Base-by-base conservation (phyloP, 2,329 filamentous ascomycete genomes). In the Boeremia exigua region DNA sequence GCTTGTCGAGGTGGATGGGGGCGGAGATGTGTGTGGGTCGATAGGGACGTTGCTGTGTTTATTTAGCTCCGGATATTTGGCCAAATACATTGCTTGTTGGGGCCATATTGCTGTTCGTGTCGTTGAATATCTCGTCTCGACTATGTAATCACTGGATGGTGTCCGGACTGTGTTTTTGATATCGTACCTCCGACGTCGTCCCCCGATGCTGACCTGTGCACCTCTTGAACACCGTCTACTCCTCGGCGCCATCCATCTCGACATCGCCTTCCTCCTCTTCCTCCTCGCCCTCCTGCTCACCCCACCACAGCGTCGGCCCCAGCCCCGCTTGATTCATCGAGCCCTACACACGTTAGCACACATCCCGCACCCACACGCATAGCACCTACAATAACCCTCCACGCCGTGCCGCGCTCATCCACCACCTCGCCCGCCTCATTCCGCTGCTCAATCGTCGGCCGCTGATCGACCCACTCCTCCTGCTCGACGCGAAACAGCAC, bases 381-480 rank as follows among this genome's bases (percentile, higher is more conserved):
- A 17, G 30, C 9, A 72, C 75, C 66, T 53, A 78, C 75, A 47
- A 75, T 85, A 61, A 94, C 84, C 59, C 82, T 83, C 79, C 92
- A 95, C 0, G 90, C 89, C 5, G 90, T 86, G 58, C 82, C 83
- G 65, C 87, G 86, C 49, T 86, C 83, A 42, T 84, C 83, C 8
- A 85, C 81, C 53, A 89, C 77, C 74, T 32, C 88, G 84, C 42
- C 88, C 86, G 54, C 85, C 34, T 84, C 84, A 12, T 85, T 81
- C 60, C 89, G 80, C 76, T 32, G 88, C 85, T 47, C 88, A 88
- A 37, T 88, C 85, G 77, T 96, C 87, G 94, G 94, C 0, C 90
- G 88, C 75, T 96, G 89, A 73, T 98, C 94, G 58, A 92, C 86
- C 92, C 95, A 99, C 63, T 91, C 86, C 77, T 99, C 95, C 46